Evolutionary conservation across 164 flowering plant species (phyloP).

Genomic region (Protea cynaroides): DNA sequence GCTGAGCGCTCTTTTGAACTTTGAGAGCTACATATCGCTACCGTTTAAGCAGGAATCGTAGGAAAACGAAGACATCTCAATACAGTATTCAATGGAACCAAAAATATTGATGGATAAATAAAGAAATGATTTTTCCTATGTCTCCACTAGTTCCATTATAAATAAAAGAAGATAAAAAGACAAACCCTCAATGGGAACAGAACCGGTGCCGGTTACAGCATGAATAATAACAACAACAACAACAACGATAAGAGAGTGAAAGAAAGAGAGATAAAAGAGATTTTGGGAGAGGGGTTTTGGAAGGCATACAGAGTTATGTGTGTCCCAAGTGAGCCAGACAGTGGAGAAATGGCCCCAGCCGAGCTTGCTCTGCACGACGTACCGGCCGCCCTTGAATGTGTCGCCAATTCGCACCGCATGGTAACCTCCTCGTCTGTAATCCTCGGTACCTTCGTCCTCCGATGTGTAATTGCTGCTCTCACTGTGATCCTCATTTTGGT

Average conservation of each 20-base stretch:
- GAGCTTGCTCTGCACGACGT: slow-evolving; percentile 63
- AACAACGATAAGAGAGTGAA: not conserved
- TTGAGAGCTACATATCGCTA: slow-evolving; percentile 68
- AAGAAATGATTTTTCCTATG: too few species aligned
- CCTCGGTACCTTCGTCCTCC: slow-evolving; percentile 72
- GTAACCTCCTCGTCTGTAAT: slow-evolving; percentile 62
- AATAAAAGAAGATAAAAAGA: not conserved
- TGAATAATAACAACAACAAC: not conserved
- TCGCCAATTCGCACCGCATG: slow-evolving; percentile 71
- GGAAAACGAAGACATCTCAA: not conserved
- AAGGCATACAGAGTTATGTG: slow-evolving; percentile 31
- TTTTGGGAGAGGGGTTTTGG: not conserved
- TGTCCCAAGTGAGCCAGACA: slow-evolving; percentile 78
- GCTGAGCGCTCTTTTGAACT: slow-evolving; percentile 77
- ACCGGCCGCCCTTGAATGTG: slow-evolving; percentile 45
- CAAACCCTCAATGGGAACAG: not conserved
- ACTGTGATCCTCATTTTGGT: slow-evolving; percentile 23
- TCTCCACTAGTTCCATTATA: too few species aligned
- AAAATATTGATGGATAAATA: too few species aligned
- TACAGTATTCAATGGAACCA: too few species aligned
- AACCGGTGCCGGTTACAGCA: not conserved
- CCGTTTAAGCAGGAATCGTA: slow-evolving; percentile 3
- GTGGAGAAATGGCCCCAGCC: slow-evolving; percentile 88
- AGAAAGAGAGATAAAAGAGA: not conserved
- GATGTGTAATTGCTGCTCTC: slow-evolving; percentile 52